A percentile compares a stretch with the other conserved stretches of the same genome.
Conservation (phyloP, 2,329 filamentous ascomycete species). For the Colletotrichum destructivum region DNA sequence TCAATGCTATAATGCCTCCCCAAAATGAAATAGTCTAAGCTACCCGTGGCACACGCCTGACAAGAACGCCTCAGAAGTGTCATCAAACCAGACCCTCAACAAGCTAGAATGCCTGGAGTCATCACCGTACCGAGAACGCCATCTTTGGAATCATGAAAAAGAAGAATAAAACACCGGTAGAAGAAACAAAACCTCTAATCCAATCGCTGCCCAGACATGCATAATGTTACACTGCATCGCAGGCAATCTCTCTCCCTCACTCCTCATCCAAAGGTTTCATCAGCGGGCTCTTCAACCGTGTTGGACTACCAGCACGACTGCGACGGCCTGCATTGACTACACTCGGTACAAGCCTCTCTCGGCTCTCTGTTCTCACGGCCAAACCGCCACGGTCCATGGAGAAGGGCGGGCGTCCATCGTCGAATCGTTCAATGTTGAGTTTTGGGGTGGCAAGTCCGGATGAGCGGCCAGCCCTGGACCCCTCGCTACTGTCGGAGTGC, state of each 20-base stretch:
- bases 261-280: conserved; percentile 61
- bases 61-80: conserved; percentile 21
- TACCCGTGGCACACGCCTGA: conserved; percentile 8
- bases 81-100: conserved; percentile 23
- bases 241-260: conserved; percentile 38
- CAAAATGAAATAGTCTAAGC: conserved; percentile 16
- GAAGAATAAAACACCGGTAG: not conserved
- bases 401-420: conserved; percentile 57
- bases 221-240: conserved; percentile 20
- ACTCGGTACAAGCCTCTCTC: conserved; percentile 79
- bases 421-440: conserved; percentile 67
- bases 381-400: conserved; percentile 79
- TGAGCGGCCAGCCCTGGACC: conserved; percentile 69
- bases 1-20: conserved; percentile 28
- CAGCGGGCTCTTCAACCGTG: conserved; percentile 71
- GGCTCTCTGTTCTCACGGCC: conserved; percentile 86
- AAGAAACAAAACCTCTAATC: not conserved
- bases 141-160: conserved; percentile 6
- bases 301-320: conserved; percentile 71
- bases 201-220: conserved; percentile 17
- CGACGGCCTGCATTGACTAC: conserved; percentile 70
- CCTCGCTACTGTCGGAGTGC: conserved; percentile 73
- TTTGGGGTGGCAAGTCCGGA: conserved; percentile 80
- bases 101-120: conserved; percentile 8
- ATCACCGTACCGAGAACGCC: conserved; percentile 13